Evolutionary conservation across 1,284 basidiomycete species (phyloP), one percentile per base, ranked within the genome.

Genomic region (Sanghuangporus sanghuang): DNA sequence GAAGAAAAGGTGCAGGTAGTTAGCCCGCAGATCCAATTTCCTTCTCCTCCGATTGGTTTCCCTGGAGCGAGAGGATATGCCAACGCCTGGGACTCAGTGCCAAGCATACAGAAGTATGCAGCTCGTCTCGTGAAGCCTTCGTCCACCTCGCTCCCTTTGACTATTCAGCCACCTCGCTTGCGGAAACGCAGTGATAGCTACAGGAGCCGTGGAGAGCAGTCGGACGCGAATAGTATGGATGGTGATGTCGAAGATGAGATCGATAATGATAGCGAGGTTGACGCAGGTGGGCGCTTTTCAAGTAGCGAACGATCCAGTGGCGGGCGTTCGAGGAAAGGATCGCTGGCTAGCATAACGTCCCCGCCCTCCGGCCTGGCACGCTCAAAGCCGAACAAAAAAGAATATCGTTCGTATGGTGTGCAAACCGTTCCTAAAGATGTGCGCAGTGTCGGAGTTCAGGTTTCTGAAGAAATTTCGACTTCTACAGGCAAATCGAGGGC

Each of bases 31-130:
- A 67, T 35, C 48, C 64, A 18, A 36, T 63, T 64, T 27, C 63
- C 68, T 16, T 71, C 76, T 57, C 69, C 75, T 50, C 70, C 73
- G 48, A 57, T 67, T 6, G 84, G 81, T 18, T 76, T 86, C 64
- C 85, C 85, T 40, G 72, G 78, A 6, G 80, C 84, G 59, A 77
- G 91, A 50, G 78, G 79, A 5, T 92, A 88, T 74, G 77, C 80
- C 7, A 93, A 96, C 74, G 90, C 89, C 1, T 94, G 92, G 92
- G 95, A 96, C 70, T 78, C 74, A 46, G 84, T 90, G 32, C 87
- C 91, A 2, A 87, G 85, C 64, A 94, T 94, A 62, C 85, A 88
- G 66, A 83, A 80, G 64, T 93, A 95, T 73, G 88, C 89, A 0
- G 81, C 83, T 7, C 81, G 81, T 61, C 77, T 93, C 38, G 83